A percentile compares a stretch with the other conserved stretches of the same genome.
Conservation (phyloP, 441 rosid genomes). For the Metrosideros polymorpha region DNA sequence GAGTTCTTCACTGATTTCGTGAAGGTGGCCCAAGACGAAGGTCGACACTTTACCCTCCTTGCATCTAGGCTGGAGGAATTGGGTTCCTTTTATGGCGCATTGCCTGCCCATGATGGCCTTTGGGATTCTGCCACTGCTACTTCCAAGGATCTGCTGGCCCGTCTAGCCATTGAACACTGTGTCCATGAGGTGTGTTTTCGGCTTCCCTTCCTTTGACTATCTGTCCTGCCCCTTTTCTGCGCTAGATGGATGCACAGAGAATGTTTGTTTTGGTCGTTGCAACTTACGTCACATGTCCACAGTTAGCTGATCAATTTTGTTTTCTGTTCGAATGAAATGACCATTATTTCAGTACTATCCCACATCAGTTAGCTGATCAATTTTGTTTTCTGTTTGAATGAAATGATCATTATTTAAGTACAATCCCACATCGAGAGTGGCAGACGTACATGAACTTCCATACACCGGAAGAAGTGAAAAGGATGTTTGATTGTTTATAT, state of each 20-base stretch:
- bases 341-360: not conserved
- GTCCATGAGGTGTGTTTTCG: slow-evolving; percentile 64
- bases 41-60: slow-evolving; percentile 72
- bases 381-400: not conserved
- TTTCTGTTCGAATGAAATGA: not conserved
- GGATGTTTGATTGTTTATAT: not conserved
- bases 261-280: not conserved
- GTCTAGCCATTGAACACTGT: slow-evolving; percentile 82
- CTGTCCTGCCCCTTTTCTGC: not conserved
- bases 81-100: slow-evolving; percentile 70
- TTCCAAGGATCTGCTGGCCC: slow-evolving; percentile 60
- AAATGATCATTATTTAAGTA: not conserved
- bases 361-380: no score
- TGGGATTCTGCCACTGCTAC: slow-evolving; percentile 85
- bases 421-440: not conserved
- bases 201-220: not conserved
- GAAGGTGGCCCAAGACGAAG: slow-evolving; percentile 88
- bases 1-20: slow-evolving; percentile 86
- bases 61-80: slow-evolving; percentile 60
- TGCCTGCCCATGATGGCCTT: slow-evolving; percentile 89
- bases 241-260: not conserved
- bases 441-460: not conserved
- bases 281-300: not conserved
- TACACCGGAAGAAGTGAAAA: not conserved
- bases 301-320: not conserved